These are phyloP conservation scores for Trichosanthes truncata DNA, from an alignment of 306 rosid genomes.

Conservation along the genomic window DNA sequence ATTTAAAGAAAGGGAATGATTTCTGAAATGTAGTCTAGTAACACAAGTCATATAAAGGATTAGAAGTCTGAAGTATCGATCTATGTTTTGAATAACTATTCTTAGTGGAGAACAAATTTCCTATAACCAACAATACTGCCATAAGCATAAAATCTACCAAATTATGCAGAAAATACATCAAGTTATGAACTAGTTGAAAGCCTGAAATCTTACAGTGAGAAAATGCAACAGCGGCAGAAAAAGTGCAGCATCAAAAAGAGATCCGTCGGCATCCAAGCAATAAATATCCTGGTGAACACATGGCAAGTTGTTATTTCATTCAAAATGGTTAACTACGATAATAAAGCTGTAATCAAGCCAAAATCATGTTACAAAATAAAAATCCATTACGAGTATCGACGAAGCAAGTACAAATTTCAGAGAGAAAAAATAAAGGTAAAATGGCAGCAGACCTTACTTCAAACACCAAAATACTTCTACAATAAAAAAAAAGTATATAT, in stretches of 20 bases:
- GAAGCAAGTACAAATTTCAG: neutral
- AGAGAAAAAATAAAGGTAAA: neutral
- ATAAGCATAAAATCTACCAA: neutral
- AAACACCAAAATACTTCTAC: no score
- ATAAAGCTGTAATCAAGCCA: neutral
- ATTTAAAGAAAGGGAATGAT: no score
- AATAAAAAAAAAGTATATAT: neutral
- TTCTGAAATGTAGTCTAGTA: no score
- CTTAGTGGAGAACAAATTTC: neutral
- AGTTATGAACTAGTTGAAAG: constrained; percentile 11
- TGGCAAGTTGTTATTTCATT: constrained; percentile 9
- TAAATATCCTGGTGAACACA: constrained; percentile 56
- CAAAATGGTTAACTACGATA: constrained; percentile 3
- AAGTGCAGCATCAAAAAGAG: constrained; percentile 80
- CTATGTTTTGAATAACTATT: neutral
- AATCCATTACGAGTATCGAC: neutral
- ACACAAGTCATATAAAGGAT: no score
- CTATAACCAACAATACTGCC: neutral
- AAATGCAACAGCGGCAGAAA: constrained; percentile 77
- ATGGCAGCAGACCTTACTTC: neutral
- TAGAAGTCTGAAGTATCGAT: no score
- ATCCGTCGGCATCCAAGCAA: constrained; percentile 89
- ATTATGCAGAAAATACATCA: neutral
- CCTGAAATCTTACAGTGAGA: constrained; percentile 53
- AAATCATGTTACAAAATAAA: neutral